A percentile compares a stretch with the other conserved stretches of the same genome.
Evolutionary conservation across 179 eudicot genomes (phyloP).

Genomic region (Beta lomatogona): DNA sequence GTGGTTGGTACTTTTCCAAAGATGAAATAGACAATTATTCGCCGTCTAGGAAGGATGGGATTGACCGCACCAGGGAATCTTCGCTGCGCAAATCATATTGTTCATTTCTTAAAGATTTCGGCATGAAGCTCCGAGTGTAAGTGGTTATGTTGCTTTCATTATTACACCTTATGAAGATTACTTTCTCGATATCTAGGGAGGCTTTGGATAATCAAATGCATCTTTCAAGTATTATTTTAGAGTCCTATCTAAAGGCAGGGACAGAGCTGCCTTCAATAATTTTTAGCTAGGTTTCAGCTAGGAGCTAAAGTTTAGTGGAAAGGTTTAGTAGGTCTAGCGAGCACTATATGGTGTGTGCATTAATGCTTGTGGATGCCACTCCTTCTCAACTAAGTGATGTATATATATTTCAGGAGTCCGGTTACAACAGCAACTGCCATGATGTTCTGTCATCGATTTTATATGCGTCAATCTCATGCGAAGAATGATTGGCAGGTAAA

Average conservation of each 20-base stretch:
- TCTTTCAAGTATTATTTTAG: neutral
- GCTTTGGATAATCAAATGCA: neutral
- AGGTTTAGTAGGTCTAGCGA: neutral
- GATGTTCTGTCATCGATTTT: constrained; percentile 80
- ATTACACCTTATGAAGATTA: neutral
- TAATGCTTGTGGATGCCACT: neutral
- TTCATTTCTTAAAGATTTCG: constrained; percentile 64
- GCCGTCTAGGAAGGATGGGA: constrained; percentile 79
- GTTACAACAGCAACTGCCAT: constrained; percentile 66
- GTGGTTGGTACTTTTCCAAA: constrained; percentile 60
- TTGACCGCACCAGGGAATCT: constrained; percentile 47
- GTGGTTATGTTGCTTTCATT: constrained; percentile 22
- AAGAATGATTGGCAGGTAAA: constrained; percentile 85
- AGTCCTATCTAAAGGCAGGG: neutral
- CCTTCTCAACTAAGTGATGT: neutral
- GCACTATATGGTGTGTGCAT: neutral
- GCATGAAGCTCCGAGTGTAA: constrained; percentile 75
- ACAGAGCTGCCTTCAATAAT: neutral
- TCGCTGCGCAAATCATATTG: constrained; percentile 57
- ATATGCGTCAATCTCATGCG: constrained; percentile 71
- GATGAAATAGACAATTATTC: constrained; percentile 59
- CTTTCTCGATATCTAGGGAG: neutral
- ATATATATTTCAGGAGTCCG: constrained; percentile 59
- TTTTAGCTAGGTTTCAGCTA: neutral
- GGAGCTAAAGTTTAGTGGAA: neutral